phyloP scores from a whole-genome alignment of 352 stramenopile genomes.

The Pythium sp. region DNA sequence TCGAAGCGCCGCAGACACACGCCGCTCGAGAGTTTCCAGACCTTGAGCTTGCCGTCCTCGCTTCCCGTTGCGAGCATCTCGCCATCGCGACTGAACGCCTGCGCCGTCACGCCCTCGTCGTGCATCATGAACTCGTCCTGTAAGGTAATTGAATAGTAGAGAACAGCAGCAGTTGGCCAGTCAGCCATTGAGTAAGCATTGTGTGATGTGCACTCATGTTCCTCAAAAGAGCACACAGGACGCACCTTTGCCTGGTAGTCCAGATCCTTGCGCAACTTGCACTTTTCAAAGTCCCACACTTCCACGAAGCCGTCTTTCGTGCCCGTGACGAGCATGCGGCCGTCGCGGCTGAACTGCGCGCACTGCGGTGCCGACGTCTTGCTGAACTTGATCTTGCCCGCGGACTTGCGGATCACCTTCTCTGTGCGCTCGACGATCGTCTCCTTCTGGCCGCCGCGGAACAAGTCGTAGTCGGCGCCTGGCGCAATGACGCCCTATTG shows the following conservation, averaged over 20 bases:
- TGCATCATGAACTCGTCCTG: conserved; percentile 93
- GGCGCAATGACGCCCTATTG: conserved; percentile 52
- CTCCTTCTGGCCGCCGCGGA: conserved; percentile 60
- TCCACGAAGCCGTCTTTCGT: conserved; percentile 95
- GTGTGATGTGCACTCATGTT: not conserved
- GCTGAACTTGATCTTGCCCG: conserved; percentile 89
- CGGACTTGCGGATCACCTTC: conserved; percentile 58
- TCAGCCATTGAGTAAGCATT: not conserved
- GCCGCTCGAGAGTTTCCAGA: conserved; percentile 91
- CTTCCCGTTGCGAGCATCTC: conserved; percentile 87
- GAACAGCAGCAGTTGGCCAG: not conserved
- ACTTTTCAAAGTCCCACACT: conserved; percentile 92
- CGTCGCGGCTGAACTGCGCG: conserved; percentile 87
- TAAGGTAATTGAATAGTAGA: not conserved
- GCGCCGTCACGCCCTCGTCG: conserved; percentile 78
- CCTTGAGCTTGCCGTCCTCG: conserved; percentile 84
- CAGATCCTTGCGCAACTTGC: conserved; percentile 88
- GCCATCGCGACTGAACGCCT: conserved; percentile 86
- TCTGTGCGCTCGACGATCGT: conserved; percentile 54
- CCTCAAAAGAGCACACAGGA: not conserved
- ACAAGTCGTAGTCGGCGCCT: conserved; percentile 81
- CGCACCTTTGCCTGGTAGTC: conserved; percentile 89
- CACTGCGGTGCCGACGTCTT: conserved; percentile 80
- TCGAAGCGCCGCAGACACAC: conserved; percentile 90
- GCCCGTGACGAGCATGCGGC: conserved; percentile 89